Evolutionary conservation across 1,139 yeast species (phyloP).

Genomic region (Hyphopichia khmerensis): DNA sequence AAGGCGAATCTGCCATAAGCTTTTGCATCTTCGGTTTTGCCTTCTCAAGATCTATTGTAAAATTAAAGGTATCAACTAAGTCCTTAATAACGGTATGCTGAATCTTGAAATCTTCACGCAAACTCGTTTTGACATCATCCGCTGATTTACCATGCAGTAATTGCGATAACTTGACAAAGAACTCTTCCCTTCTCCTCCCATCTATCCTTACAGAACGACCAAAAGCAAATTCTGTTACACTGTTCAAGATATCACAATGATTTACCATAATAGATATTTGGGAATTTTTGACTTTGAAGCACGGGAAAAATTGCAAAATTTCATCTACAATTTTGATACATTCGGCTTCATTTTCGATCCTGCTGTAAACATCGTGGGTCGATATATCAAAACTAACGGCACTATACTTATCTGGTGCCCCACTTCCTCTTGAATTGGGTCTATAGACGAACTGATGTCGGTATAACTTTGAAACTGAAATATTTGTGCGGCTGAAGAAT

Average conservation of each 20-base stretch:
- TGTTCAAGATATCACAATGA: constrained; percentile 75
- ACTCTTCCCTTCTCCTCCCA: constrained; percentile 62
- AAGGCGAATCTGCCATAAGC: constrained; percentile 74
- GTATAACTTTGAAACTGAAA: constrained; percentile 61
- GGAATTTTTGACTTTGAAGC: constrained; percentile 48
- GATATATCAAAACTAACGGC: constrained; percentile 87
- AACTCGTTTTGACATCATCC: constrained; percentile 61
- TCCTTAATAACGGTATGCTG: constrained; percentile 83
- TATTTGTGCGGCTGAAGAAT: constrained; percentile 60
- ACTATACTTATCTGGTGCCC: constrained; percentile 75
- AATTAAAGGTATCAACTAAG: constrained; percentile 70
- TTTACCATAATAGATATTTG: constrained; percentile 63
- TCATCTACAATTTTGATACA: constrained; percentile 80
- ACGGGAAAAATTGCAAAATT: constrained; percentile 61
- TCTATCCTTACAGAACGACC: constrained; percentile 64
- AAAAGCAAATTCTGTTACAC: constrained; percentile 62
- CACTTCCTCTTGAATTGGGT: constrained; percentile 49
- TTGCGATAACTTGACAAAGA: constrained; percentile 71
- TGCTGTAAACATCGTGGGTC: constrained; percentile 45
- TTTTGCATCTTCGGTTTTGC: constrained; percentile 64
- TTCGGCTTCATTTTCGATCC: constrained; percentile 74
- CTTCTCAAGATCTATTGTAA: constrained; percentile 62
- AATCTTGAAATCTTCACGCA: constrained; percentile 70
- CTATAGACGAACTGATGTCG: constrained; percentile 83
- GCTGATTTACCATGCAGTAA: constrained; percentile 68